Base-by-base conservation (phyloP, 192 early-diverging fungal species). In the Mortierella alpina region DNA sequence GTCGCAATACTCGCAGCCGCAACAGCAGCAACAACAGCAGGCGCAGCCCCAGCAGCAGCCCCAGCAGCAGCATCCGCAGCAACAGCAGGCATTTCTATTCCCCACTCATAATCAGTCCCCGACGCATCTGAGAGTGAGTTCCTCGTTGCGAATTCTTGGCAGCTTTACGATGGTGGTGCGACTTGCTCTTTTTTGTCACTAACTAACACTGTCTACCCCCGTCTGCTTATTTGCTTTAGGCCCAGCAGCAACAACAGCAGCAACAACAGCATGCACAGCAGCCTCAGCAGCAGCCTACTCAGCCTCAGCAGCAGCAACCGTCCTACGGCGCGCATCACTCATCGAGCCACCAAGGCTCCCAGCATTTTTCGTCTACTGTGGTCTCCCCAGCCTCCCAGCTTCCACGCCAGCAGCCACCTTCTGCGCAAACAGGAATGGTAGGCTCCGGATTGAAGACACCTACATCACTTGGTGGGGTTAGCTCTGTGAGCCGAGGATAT, bases 311-410 rank as follows among this genome's bases (percentile, higher is more conserved):
- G 31, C 77, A 80, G 41, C 68, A 70, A 42, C 56, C 68, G 9
- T 22, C 65, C 5, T 80, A 80, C 47, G 65, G 51, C 22, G 56
- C 65, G 9, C 77, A 80, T 31, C 77, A 80, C 57, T 54, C 77
- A 14, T 70, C 75, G 6, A 63, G 52, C 40, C 77, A 80, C 10
- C 77, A 72, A 42, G 55, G 70, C 41, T 68, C 77, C 1, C 77
- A 80, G 53, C 69, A 72, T 39, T 80, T 80, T 41, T 68, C 77
- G 11, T 53, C 65, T 7, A 22, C 77, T 9, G 70, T 80, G 20
- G 62, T 80, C n/a, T 56, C 77, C 15, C 64, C 77, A 41, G 63
- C 70, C 11, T 71, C 77, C 12, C 75, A 78, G 50, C 52, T 80
- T 42, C 39, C 77, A 0, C 77, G 77, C n/a, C 70, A 71, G 53